These are phyloP conservation scores for Hysterium pulicare DNA, from an alignment of 2,329 filamentous ascomycete species.

Conservation along the genomic window DNA sequence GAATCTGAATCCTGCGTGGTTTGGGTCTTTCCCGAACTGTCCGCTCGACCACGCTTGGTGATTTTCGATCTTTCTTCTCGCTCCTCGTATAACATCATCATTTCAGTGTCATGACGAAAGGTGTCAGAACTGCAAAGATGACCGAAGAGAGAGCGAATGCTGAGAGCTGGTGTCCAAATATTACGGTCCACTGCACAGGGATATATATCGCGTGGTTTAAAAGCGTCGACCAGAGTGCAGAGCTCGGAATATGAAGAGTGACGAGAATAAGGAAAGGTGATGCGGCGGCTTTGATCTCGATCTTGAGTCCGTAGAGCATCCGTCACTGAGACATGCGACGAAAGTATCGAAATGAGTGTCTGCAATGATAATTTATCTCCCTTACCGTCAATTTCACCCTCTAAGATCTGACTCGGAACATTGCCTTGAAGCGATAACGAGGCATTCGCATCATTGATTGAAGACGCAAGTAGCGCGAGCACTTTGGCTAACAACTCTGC, in stretches of 20 bases:
- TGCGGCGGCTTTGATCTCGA: slow-evolving; percentile 14
- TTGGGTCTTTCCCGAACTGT: slow-evolving; percentile 11
- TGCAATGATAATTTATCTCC: slow-evolving; percentile 24
- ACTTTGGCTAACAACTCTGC: slow-evolving; percentile 34
- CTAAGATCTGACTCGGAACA: slow-evolving; percentile 17
- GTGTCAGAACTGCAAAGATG: slow-evolving; percentile 57
- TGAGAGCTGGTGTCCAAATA: slow-evolving; percentile 61
- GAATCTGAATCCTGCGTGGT: slow-evolving; percentile 9
- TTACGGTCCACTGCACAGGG: slow-evolving; percentile 68
- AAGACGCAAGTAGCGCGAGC: slow-evolving; percentile 29
- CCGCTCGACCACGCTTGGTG: slow-evolving; percentile 8
- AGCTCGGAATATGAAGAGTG: slow-evolving; percentile 85
- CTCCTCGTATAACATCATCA: slow-evolving; percentile 44
- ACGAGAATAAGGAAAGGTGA: slow-evolving; percentile 77
- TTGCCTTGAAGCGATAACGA: slow-evolving; percentile 26
- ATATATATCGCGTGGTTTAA: slow-evolving; percentile 73
- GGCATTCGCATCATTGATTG: slow-evolving; percentile 14
- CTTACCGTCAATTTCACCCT: slow-evolving; percentile 10
- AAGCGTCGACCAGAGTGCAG: slow-evolving; percentile 63
- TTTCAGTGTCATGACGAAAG: slow-evolving; percentile 65
- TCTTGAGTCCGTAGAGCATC: slow-evolving; percentile 6
- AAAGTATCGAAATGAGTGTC: slow-evolving; percentile 30
- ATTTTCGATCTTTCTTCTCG: slow-evolving; percentile 10
- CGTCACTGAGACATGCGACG: slow-evolving; percentile 10
- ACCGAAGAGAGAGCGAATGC: slow-evolving; percentile 70